Percentiles rank a stretch among this genome's conserved stretches.
Evolutionary conservation across 371 early-diverging fungal genomes (phyloP).

Genomic region (Quaeritorhiza haematococci): DNA sequence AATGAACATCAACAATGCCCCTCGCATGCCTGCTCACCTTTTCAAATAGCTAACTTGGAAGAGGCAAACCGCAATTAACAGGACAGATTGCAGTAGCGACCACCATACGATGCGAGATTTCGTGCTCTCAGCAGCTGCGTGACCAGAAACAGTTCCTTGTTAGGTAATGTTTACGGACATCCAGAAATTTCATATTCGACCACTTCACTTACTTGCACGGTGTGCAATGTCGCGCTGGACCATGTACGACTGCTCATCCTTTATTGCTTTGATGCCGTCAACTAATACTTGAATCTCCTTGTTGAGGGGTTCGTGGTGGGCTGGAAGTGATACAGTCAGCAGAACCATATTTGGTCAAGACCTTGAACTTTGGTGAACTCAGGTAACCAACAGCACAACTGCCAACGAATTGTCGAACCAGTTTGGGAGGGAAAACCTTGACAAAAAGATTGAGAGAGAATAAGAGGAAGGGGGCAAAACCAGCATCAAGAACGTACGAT

Average conservation of each 20-base stretch:
- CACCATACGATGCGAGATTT: slow-evolving; percentile 24
- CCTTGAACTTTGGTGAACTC: neutral
- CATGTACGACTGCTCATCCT: slow-evolving; percentile 72
- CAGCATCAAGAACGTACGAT: slow-evolving; percentile 6
- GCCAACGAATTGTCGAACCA: neutral
- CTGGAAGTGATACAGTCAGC: no score
- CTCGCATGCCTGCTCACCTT: no score
- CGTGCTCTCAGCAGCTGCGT: slow-evolving; percentile 26
- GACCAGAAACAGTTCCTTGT: neutral
- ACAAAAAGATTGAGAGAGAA: neutral
- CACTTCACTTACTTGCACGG: slow-evolving; percentile 56
- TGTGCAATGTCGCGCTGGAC: slow-evolving; percentile 64
- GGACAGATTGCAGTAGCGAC: slow-evolving; percentile 20
- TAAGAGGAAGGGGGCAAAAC: neutral
- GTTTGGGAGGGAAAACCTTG: slow-evolving; percentile 5
- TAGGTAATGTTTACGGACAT: neutral
- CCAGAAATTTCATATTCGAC: neutral
- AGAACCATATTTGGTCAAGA: no score
- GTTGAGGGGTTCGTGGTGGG: slow-evolving; percentile 65
- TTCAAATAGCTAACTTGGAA: slow-evolving; percentile 25
- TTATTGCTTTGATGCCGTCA: slow-evolving; percentile 57
- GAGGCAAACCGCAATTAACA: slow-evolving; percentile 17
- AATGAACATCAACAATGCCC: no score
- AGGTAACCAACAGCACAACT: neutral
- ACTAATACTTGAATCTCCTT: slow-evolving; percentile 63